phyloP scores from a whole-genome alignment of 495 filamentous ascomycete species.

The Pseudotulostoma volvatum region DNA sequence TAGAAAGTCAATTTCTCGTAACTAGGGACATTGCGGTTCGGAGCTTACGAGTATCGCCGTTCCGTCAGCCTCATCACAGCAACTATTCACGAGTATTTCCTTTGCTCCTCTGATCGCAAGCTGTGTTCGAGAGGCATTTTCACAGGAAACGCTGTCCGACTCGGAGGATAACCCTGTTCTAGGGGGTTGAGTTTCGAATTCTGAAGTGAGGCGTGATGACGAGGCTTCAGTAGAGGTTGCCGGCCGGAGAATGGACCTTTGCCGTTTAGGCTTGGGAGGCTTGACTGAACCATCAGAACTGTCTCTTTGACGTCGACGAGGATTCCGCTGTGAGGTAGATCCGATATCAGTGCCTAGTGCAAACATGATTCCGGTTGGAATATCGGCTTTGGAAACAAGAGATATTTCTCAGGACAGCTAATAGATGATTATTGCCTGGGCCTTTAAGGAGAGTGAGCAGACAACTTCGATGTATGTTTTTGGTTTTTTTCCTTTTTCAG shows the following conservation, averaged over 20 bases:
- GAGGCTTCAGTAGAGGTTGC: slow-evolving; percentile 33
- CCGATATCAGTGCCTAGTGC: slow-evolving; percentile 37
- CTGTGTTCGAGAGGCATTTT: slow-evolving; percentile 16
- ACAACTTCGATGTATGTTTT: too few species aligned
- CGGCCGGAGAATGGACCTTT: slow-evolving; percentile 45
- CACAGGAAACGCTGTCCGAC: slow-evolving; percentile 8
- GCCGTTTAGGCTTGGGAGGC: slow-evolving; percentile 55
- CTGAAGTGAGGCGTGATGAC: slow-evolving; percentile 1
- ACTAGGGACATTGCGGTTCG: neutral
- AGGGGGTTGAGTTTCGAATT: neutral
- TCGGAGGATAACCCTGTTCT: neutral
- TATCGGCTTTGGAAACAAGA: too few species aligned
- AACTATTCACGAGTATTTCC: slow-evolving; percentile 11
- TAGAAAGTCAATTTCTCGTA: slow-evolving; percentile 1
- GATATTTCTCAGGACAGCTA: too few species aligned
- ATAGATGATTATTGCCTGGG: too few species aligned
- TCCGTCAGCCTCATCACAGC: slow-evolving; percentile 37
- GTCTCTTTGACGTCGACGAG: slow-evolving; percentile 51
- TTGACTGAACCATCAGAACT: slow-evolving; percentile 45
- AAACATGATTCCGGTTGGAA: slow-evolving; percentile 57
- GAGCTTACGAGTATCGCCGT: slow-evolving; percentile 45
- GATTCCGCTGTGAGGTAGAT: slow-evolving; percentile 34
- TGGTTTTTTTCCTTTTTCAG: too few species aligned
- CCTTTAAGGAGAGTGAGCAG: too few species aligned
- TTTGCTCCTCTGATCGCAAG: slow-evolving; percentile 48